Base-by-base conservation (phyloP, 2,329 filamentous ascomycete genomes). In the Ceratocystis cubensis region DNA sequence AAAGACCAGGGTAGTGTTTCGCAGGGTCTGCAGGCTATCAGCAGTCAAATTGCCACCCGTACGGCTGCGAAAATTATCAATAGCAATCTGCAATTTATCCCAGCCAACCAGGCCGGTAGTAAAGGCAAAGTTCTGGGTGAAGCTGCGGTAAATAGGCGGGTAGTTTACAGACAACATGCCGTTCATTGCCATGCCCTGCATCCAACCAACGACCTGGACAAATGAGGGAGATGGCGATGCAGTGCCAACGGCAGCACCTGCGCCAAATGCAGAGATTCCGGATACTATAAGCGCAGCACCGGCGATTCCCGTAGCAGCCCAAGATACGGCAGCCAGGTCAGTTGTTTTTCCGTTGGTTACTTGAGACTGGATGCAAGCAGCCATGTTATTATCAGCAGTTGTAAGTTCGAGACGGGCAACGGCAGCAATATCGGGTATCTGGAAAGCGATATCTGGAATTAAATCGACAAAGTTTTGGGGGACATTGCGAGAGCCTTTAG, bases 141-240 rank as follows among this genome's bases (percentile, higher is more conserved):
- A 99, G 74, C 86, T 93, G 71, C 87, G 85, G 78, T 97, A 97
- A 46, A 97, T 85, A 45, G 84, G 80, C 3, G 94, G 94, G 71
- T 96, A 91, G 71, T 87, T 84, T 71, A 95, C 92, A 68, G 89
- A 95, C 74, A 96, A 81, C 94, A 97, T 97, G 70, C 94, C 92
- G 75, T 94, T 96, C 79, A 94, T 88, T 33, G 94, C 91, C 81
- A 97, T 88, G 63, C 88, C 87, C 76, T 97, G 92, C 75, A 97
- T 96, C 84, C 89, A 95, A 69, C 87, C 86, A 70, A 96, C 82
- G 61, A 95, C 86, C 73, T 96, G 90, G 57, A 81, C 82, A 74
- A 97, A 96, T 65, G 87, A 89, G 30, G 94, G 94, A 71, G 90
- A 94, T 64, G 78, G 81, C 46, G 77, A 78, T 10, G 82, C 78